These are phyloP conservation scores for Rhodomyrtus tomentosa DNA, from an alignment of 345 rosid species.

Conservation along the genomic window DNA sequence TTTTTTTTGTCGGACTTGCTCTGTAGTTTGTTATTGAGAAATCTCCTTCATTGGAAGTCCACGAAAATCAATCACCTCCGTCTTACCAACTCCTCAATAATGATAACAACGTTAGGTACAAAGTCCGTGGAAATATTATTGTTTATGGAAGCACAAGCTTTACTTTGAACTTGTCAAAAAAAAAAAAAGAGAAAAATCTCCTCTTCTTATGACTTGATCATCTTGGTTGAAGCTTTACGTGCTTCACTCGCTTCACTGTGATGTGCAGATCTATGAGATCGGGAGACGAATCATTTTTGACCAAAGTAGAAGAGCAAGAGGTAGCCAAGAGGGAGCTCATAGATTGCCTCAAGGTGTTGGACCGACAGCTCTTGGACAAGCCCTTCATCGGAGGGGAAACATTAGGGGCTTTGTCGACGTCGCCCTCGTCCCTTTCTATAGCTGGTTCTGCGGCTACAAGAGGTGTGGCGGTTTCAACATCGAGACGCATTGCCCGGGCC, in stretches of 20 bases:
- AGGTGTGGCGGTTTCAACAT: conserved; percentile 4
- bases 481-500: conserved; percentile 12
- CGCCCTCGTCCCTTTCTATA: neutral
- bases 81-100: neutral
- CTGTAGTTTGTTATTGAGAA: too few species aligned
- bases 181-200: too few species aligned
- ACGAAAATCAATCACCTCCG: neutral
- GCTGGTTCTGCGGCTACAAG: conserved; percentile 15
- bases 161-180: neutral
- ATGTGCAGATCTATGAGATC: conserved; percentile 4
- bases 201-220: neutral
- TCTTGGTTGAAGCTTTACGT: neutral
- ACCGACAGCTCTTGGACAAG: conserved; percentile 14
- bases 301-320: conserved; percentile 9
- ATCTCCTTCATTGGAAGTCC: neutral
- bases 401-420: conserved; percentile 15
- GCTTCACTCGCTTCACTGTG: neutral
- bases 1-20: too few species aligned
- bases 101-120: too few species aligned
- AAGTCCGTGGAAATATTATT: too few species aligned
- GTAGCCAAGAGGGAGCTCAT: conserved; percentile 14
- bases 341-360: conserved; percentile 12
- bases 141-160: too few species aligned
- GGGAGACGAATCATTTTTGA: neutral
- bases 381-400: conserved; percentile 15